Conservation (phyloP, 495 filamentous ascomycete species). For the Hypoxylon lienhwacheense region DNA sequence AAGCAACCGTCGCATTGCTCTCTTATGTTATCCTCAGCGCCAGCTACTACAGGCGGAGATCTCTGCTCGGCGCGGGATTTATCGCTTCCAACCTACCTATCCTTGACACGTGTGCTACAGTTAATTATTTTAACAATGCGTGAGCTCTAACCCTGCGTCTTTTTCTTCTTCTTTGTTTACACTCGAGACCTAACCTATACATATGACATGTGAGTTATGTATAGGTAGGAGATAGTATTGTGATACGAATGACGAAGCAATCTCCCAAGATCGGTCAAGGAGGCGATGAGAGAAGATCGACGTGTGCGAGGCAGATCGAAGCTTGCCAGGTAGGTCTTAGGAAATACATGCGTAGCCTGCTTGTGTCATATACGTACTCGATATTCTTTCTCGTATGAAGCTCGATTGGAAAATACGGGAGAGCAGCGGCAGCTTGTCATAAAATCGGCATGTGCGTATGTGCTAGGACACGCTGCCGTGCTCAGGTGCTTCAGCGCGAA, state of each 20-base stretch:
- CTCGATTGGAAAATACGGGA: background rate
- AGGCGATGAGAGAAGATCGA: too few relatives aligned
- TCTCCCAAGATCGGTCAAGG: too few relatives aligned
- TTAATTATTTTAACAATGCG: background rate
- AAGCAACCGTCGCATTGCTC: background rate
- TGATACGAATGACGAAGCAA: background rate
- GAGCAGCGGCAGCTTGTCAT: constrained; percentile 1
- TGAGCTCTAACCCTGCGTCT: background rate
- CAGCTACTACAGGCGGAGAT: background rate
- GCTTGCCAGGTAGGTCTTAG: too few relatives aligned
- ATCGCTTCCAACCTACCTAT: background rate
- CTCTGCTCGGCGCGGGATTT: background rate
- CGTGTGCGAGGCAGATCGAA: too few relatives aligned
- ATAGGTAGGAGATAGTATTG: background rate
- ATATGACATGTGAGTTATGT: too few relatives aligned
- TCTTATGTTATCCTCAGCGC: background rate
- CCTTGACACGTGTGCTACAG: constrained; percentile 3
- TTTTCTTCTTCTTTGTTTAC: too few relatives aligned
- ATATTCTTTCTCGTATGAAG: background rate
- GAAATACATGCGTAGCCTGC: too few relatives aligned
- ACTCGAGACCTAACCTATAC: too few relatives aligned
- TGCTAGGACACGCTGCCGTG: constrained; percentile 13
- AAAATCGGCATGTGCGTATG: constrained; percentile 2
- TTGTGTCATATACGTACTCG: too few relatives aligned
- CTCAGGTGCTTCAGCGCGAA: background rate